Evolutionary conservation across 1,284 basidiomycete species (phyloP).

Genomic region (Xerocomus amazonicus): DNA sequence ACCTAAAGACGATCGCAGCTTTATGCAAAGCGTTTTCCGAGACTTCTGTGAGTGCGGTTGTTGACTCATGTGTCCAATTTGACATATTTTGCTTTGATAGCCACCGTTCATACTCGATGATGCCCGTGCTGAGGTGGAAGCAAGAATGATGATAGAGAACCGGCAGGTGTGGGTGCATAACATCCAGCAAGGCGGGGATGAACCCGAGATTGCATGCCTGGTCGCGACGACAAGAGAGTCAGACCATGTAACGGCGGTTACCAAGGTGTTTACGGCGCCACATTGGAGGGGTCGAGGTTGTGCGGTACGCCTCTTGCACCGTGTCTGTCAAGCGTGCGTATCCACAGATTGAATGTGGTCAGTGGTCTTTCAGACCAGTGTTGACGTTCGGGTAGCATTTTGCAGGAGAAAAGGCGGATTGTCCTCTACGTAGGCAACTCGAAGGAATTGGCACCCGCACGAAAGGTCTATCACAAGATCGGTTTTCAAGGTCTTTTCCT

Average conservation of each 20-base stretch:
- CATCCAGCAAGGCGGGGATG: slow-evolving; percentile 25
- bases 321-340: slow-evolving; percentile 41
- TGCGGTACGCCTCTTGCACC: slow-evolving; percentile 43
- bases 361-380: neutral
- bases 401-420: slow-evolving; percentile 37
- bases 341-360: neutral
- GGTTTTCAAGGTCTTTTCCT: slow-evolving; percentile 23
- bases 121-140: slow-evolving; percentile 48
- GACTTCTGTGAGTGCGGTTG: slow-evolving; percentile 48
- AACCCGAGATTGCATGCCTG: slow-evolving; percentile 54
- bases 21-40: slow-evolving; percentile 56
- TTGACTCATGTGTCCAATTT: too few relatives aligned
- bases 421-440: slow-evolving; percentile 49
- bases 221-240: slow-evolving; percentile 50
- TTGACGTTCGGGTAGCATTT: slow-evolving; percentile 19
- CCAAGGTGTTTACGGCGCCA: slow-evolving; percentile 48
- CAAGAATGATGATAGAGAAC: slow-evolving; percentile 43
- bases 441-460: slow-evolving; percentile 14
- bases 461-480: slow-evolving; percentile 21
- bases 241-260: slow-evolving; percentile 41
- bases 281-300: slow-evolving; percentile 41
- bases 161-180: slow-evolving; percentile 60
- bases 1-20: slow-evolving; percentile 41
- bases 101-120: slow-evolving; percentile 51
- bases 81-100: slow-evolving; percentile 29